Evolutionary conservation across 2,329 filamentous ascomycete species (phyloP), one percentile per base, ranked within the genome.

Genomic region (Penicillium brasilianum): DNA sequence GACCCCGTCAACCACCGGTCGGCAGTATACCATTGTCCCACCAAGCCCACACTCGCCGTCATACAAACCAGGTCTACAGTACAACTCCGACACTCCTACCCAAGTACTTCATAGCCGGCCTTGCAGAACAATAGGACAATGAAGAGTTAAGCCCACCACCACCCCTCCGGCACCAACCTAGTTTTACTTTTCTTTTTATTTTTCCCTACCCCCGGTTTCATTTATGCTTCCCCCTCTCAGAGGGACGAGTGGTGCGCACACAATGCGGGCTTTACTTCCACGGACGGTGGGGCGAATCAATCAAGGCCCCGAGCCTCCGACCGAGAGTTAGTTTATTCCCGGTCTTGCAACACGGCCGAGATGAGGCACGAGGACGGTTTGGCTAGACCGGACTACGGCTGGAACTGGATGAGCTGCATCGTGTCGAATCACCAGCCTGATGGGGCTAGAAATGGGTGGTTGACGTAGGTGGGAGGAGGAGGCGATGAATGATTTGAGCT

Each of bases 301-400:
- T 46, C 18, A n/a, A 3, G 50, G 18, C 57, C 57, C 67, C 66
- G 62, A 61, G 22, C 57, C 43, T 66, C 66, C 67, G 64, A 43
- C 49, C 60, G 43, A 46, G 43, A 49, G 51, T 37, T 62, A 34
- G 18, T 39, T 41, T 44, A 41, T 34, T 30, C 30, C 50, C 28
- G 18, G 34, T 49, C 54, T 48, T 46, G 30, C 30, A 44, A 55
- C 34, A 44, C 32, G 39, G 28, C 43, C 14, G 8, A 36, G 30
- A 20, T 6, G 22, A 6, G 10, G 25, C 43, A 46, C 43, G 43
- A 28, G 11, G 43, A 16, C 2, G 13, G 14, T 25, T 14, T n/a
- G n/a, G 20, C 25, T n/a, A n/a, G 37, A n/a, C 20, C 43, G 28
- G 43, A 46, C 43, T 28, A 28, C 30, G 44, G 44, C 44, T 8